phyloP scores from a whole-genome alignment of 768 basidiomycete genomes.

The Russula emetica region DNA sequence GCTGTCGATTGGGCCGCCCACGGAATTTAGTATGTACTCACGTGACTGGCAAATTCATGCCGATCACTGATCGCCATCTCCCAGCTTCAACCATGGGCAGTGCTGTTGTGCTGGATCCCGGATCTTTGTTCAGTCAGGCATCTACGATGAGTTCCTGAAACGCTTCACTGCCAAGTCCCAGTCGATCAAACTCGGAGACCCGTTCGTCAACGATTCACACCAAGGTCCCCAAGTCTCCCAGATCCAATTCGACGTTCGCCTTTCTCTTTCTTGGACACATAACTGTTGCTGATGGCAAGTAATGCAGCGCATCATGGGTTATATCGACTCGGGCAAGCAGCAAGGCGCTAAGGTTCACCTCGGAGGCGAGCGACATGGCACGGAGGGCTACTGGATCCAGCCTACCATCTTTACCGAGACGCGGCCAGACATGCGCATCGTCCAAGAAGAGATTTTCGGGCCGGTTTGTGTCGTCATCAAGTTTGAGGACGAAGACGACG shows the following conservation, averaged over 20 bases:
- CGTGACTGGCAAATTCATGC: not conserved
- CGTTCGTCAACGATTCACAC: slow-evolving; percentile 53
- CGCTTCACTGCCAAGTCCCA: slow-evolving; percentile 53
- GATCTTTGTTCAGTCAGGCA: slow-evolving; percentile 71
- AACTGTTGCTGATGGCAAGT: not conserved
- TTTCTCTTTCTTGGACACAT: not conserved
- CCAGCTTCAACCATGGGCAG: slow-evolving; percentile 71
- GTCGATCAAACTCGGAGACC: slow-evolving; percentile 62
- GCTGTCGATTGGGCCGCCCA: slow-evolving; percentile 56
- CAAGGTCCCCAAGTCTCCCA: slow-evolving; percentile 82
- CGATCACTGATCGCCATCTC: not conserved
- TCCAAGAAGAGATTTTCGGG: slow-evolving; percentile 58
- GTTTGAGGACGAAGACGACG: slow-evolving; percentile 54
- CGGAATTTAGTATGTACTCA: slow-evolving; percentile 50
- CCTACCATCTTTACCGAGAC: slow-evolving; percentile 60
- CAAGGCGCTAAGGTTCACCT: slow-evolving; percentile 54
- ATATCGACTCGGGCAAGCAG: slow-evolving; percentile 56
- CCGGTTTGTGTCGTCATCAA: slow-evolving; percentile 63
- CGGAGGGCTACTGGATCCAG: slow-evolving; percentile 58
- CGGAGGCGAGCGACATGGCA: slow-evolving; percentile 52
- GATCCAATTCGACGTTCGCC: slow-evolving; percentile 62
- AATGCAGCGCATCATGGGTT: slow-evolving; percentile 53
- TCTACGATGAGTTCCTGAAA: slow-evolving; percentile 74
- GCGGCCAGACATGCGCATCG: slow-evolving; percentile 52
- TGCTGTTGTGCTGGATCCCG: slow-evolving; percentile 77